Evolutionary conservation across 306 rosid genomes (phyloP).

Genomic region (Casuarina glauca): DNA sequence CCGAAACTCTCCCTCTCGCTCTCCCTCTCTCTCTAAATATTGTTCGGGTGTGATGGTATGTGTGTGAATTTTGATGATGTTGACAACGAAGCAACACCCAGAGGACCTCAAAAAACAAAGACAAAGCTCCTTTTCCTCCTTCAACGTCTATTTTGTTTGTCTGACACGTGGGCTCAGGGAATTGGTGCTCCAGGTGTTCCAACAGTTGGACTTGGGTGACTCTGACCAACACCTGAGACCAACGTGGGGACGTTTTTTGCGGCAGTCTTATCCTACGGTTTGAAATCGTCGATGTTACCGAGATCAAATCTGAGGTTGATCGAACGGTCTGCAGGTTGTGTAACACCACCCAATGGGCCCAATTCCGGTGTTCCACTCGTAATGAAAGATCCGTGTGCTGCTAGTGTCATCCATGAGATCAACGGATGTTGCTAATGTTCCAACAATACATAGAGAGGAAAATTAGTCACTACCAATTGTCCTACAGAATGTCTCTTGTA

Average conservation of each 20-base stretch:
- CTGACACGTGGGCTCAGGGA: slow-evolving; percentile 19
- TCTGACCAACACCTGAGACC: not conserved
- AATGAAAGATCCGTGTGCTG: not conserved
- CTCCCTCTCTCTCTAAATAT: slow-evolving; percentile 14
- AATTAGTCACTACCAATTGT: no score
- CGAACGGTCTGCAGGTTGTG: not conserved
- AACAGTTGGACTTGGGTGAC: slow-evolving; percentile 2
- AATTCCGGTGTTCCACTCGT: not conserved
- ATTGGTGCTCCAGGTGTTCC: slow-evolving; percentile 14
- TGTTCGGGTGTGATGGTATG: slow-evolving; percentile 11
- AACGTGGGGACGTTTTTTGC: not conserved
- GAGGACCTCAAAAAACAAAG: slow-evolving; percentile 35
- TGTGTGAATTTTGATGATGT: slow-evolving; percentile 38
- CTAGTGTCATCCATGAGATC: not conserved
- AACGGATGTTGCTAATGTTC: no score
- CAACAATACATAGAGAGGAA: no score
- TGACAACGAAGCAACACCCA: slow-evolving; percentile 38
- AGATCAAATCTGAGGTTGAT: not conserved
- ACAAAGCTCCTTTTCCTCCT: not conserved
- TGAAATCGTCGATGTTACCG: slow-evolving; percentile 2
- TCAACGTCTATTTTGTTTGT: slow-evolving; percentile 15
- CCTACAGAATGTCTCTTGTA: no score
- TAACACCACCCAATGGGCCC: not conserved
- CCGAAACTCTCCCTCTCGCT: not conserved
- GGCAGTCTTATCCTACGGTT: not conserved